These are phyloP conservation scores for Epichloe gansuensis DNA, from an alignment of 2,329 filamentous ascomycete species.

Conservation along the genomic window DNA sequence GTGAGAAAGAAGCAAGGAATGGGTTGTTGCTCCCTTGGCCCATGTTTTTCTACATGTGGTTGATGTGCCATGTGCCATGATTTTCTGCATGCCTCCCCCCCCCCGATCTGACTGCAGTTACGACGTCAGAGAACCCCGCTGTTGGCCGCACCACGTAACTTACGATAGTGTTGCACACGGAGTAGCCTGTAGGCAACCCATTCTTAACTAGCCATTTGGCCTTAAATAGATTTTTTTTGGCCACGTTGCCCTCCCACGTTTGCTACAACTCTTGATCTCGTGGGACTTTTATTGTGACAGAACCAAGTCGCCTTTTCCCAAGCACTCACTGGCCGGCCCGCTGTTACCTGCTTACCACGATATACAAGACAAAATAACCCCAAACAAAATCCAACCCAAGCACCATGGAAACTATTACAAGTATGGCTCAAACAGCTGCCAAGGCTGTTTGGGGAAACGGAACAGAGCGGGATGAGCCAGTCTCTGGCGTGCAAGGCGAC, in stretches of 20 bases:
- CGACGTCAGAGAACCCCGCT: conserved; percentile 6
- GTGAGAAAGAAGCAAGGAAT: not conserved
- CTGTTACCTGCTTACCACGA: not conserved
- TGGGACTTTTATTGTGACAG: no score
- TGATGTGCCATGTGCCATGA: not conserved
- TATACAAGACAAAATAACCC: not conserved
- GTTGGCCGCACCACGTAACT: not conserved
- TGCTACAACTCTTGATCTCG: no score
- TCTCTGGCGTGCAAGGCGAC: conserved; percentile 57
- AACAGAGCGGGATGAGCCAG: conserved; percentile 43
- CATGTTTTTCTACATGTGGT: not conserved
- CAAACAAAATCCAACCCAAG: not conserved
- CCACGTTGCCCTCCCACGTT: not conserved
- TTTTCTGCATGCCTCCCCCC: not conserved
- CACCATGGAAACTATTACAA: conserved; percentile 53
- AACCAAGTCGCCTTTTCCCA: not conserved
- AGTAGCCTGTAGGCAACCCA: no score
- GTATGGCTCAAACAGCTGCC: conserved; percentile 30
- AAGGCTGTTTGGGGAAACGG: conserved; percentile 32
- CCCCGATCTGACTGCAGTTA: not conserved
- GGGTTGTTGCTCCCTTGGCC: not conserved
- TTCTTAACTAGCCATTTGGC: not conserved
- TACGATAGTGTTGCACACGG: no score
- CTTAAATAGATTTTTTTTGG: not conserved
- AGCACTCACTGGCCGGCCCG: not conserved